Evolutionary conservation across 495 filamentous ascomycete genomes (phyloP), one percentile per base, ranked within the genome.

Genomic region (Penicillium atrosanguineum): DNA sequence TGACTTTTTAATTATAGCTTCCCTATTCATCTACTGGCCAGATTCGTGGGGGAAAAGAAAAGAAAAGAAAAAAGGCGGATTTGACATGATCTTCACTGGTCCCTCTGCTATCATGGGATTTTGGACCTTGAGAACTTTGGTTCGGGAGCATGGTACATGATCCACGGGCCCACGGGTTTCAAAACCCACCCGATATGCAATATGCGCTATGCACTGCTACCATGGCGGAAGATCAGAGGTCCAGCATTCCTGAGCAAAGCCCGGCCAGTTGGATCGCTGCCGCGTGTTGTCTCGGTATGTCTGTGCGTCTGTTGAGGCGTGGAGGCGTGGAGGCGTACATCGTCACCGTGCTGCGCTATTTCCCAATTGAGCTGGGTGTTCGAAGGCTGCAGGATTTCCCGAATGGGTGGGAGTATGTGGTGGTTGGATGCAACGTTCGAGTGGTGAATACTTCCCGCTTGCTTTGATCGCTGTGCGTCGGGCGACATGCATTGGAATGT

Each of bases 401-500:
- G 38, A 25, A 26, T 11, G 19, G 15, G 19, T 28, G 7, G 7
- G 23, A 23, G 7, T n/a, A 43, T 8, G 16, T 18, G 9, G 25
- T 20, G 11, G 7, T 37, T 21, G 26, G 6, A 55, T 50, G 52
- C 53, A 56, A 50, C 41, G 20, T 39, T 51, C 11, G 16, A 42
- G 29, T 53, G 29, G 36, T 12, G 36, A 44, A 54, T 59, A 25
- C 20, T 36, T 44, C 43, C 56, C 37, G 52, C 52, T 43, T 50
- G 23, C 34, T 29, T 56, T 19, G 52, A 9, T 26, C 23, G 31
- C 53, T 45, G 53, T 60, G 48, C 56, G 29, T 44, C 21, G 44
- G 38, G 38, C 53, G 40, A 46, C 54, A 56, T 66, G 56, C 60
- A 66, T 59, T 63, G 63, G 63, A 63, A 66, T 66, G 63, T 66